phyloP scores from a whole-genome alignment of 2,329 filamentous ascomycete species.

The Diplodia seriata region DNA sequence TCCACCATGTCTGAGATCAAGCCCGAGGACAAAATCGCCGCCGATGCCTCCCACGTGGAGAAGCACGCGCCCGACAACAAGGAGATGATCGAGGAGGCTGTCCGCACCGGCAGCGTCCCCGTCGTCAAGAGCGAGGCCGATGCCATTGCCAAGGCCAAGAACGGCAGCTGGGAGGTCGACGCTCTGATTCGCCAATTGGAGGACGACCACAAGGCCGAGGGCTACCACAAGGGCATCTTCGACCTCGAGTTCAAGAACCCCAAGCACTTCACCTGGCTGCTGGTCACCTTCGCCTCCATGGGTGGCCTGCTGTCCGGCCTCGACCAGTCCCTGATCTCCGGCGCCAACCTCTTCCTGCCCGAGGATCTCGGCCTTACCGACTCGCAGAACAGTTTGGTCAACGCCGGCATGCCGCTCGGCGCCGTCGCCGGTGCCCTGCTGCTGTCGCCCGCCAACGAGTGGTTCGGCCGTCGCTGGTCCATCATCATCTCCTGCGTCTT shows the following conservation, averaged over 20 bases:
- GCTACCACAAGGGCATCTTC: slow-evolving; percentile 54
- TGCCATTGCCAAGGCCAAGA: slow-evolving; percentile 32
- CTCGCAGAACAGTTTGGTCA: slow-evolving; percentile 69
- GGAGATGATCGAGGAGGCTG: slow-evolving; percentile 23
- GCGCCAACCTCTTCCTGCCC: slow-evolving; percentile 72
- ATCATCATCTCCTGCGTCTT: slow-evolving; percentile 73
- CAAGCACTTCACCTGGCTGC: slow-evolving; percentile 69
- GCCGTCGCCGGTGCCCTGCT: slow-evolving; percentile 74
- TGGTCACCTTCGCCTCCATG: slow-evolving; percentile 77
- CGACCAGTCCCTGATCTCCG: slow-evolving; percentile 75
- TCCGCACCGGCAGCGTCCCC: slow-evolving; percentile 28
- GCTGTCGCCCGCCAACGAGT: slow-evolving; percentile 71
- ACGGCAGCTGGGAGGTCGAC: slow-evolving; percentile 52
- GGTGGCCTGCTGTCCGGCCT: slow-evolving; percentile 74
- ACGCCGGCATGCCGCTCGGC: slow-evolving; percentile 74
- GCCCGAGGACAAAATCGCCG: slow-evolving; percentile 19
- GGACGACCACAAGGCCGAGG: slow-evolving; percentile 46
- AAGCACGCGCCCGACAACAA: slow-evolving; percentile 17
- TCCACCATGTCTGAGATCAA: slow-evolving; percentile 30
- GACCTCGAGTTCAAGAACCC: slow-evolving; percentile 67
- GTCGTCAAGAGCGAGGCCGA: slow-evolving; percentile 23
- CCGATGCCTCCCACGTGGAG: slow-evolving; percentile 30
- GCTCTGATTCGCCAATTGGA: slow-evolving; percentile 53
- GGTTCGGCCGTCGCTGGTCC: slow-evolving; percentile 69
- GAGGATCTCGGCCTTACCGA: slow-evolving; percentile 61